Evolutionary conservation across 805 yeast species (phyloP).

Genomic region (Starmerella apis): DNA sequence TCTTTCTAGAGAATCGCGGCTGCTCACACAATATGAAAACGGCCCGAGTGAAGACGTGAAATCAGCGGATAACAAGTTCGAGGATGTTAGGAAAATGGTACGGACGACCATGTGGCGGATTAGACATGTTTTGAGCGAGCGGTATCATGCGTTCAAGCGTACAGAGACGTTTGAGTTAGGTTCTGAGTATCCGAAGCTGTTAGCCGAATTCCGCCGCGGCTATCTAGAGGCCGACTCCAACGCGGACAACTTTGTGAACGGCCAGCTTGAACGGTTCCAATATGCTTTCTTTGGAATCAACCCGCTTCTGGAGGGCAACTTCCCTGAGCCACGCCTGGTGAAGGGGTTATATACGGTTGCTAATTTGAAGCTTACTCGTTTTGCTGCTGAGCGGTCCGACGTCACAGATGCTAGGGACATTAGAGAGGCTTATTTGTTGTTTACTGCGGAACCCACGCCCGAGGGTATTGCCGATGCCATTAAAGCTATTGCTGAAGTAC

Average conservation of each 20-base stretch:
- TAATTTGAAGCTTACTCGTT: slow-evolving; percentile 51
- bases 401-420: slow-evolving; percentile 27
- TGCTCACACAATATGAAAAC: slow-evolving; percentile 36
- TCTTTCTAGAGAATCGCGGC: slow-evolving; percentile 61
- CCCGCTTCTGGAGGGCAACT: slow-evolving; percentile 51
- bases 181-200: slow-evolving; percentile 39
- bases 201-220: slow-evolving; percentile 46
- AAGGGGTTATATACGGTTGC: slow-evolving; percentile 64
- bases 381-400: slow-evolving; percentile 30
- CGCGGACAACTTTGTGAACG: slow-evolving; percentile 51
- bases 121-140: slow-evolving; percentile 76
- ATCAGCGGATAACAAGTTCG: slow-evolving; percentile 25
- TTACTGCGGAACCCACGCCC: slow-evolving; percentile 38
- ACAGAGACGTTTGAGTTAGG: slow-evolving; percentile 38
- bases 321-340: slow-evolving; percentile 48
- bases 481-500: slow-evolving; percentile 38
- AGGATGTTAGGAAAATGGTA: slow-evolving; percentile 36
- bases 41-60: slow-evolving; percentile 24
- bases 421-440: slow-evolving; percentile 42
- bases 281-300: slow-evolving; percentile 76
- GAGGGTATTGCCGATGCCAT: slow-evolving; percentile 37
- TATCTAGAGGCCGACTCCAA: slow-evolving; percentile 48
- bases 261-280: slow-evolving; percentile 66
- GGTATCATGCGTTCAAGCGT: slow-evolving; percentile 59
- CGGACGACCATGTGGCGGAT: slow-evolving; percentile 65